phyloP scores from a whole-genome alignment of 352 stramenopile genomes.

The Phytophthora colocasiae region DNA sequence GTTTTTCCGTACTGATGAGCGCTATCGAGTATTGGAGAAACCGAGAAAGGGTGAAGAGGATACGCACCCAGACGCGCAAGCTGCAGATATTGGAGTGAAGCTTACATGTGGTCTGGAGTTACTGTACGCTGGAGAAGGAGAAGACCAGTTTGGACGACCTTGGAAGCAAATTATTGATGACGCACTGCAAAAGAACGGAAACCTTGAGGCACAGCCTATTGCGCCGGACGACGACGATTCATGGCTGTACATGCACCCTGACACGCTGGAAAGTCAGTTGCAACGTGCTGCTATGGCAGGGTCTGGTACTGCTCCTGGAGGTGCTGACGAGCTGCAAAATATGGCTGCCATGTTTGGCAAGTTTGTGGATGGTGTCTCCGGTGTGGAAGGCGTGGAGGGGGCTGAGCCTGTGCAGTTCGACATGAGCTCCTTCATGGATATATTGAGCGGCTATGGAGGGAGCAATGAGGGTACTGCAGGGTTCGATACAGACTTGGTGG shows the following conservation, averaged over 20 bases:
- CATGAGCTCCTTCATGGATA: conserved; percentile 71
- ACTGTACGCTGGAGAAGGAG: conserved; percentile 51
- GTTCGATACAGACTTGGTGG: conserved; percentile 35
- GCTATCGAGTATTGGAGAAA: conserved; percentile 25
- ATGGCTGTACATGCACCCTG: conserved; percentile 81
- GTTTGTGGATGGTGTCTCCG: conserved; percentile 71
- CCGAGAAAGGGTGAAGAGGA: conserved; percentile 15
- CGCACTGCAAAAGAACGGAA: conserved; percentile 8
- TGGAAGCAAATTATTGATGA: conserved; percentile 58
- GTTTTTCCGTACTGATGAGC: conserved; percentile 44
- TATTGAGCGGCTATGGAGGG: conserved; percentile 48
- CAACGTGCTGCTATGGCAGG: conserved; percentile 32
- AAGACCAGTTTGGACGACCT: conserved; percentile 50
- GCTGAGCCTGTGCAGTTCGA: conserved; percentile 68
- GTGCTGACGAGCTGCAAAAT: conserved; percentile 68
- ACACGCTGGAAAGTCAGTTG: conserved; percentile 77
- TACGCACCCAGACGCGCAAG: conserved; percentile 34
- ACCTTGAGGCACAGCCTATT: conserved; percentile 13
- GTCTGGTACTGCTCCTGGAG: conserved; percentile 26
- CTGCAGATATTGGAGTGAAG: conserved; percentile 75
- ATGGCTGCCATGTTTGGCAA: conserved; percentile 82
- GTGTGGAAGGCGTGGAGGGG: conserved; percentile 73
- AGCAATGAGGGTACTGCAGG: conserved; percentile 1
- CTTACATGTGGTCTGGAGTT: conserved; percentile 81
- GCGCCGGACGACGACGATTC: conserved; percentile 70